Conservation (phyloP, 805 yeast species). For the Candida gorgasii region DNA sequence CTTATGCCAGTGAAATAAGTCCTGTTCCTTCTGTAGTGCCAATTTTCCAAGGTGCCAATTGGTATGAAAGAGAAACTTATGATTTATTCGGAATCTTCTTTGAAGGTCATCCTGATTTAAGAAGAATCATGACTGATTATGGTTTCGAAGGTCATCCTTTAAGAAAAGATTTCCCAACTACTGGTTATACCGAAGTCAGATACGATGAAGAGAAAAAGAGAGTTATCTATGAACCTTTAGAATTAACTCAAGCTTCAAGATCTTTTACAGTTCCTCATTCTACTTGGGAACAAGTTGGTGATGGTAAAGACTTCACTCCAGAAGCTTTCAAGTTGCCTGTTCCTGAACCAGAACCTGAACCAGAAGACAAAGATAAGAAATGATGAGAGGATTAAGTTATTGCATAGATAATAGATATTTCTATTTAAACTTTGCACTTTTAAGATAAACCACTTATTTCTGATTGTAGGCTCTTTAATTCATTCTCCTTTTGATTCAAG, state of each 20-base stretch:
- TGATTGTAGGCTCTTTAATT: constrained; percentile 50
- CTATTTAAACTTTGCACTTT: background rate
- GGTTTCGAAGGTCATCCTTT: constrained; percentile 92
- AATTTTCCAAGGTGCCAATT: constrained; percentile 76
- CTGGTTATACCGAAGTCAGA: constrained; percentile 87
- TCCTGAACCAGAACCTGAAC: constrained; percentile 71
- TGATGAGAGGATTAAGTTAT: constrained; percentile 9
- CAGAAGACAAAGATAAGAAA: constrained; percentile 37
- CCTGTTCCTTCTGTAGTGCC: constrained; percentile 80
- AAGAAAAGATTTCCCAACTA: constrained; percentile 89
- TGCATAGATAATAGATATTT: constrained; percentile 8
- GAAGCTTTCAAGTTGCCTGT: constrained; percentile 78
- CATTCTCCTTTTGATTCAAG: constrained; percentile 58
- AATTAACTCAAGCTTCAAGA: constrained; percentile 90
- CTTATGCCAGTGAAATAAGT: constrained; percentile 80
- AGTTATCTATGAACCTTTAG: constrained; percentile 86
- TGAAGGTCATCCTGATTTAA: constrained; percentile 85
- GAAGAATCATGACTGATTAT: constrained; percentile 88
- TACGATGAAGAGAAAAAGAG: constrained; percentile 91
- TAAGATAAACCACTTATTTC: constrained; percentile 35
- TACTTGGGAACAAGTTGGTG: constrained; percentile 91
- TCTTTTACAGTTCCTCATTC: constrained; percentile 86
- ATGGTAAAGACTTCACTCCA: constrained; percentile 80
- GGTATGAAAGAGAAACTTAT: constrained; percentile 89
- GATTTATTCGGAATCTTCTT: constrained; percentile 86